phyloP scores from a whole-genome alignment of 2,329 filamentous ascomycete genomes.

The Alternaria gansuensis region DNA sequence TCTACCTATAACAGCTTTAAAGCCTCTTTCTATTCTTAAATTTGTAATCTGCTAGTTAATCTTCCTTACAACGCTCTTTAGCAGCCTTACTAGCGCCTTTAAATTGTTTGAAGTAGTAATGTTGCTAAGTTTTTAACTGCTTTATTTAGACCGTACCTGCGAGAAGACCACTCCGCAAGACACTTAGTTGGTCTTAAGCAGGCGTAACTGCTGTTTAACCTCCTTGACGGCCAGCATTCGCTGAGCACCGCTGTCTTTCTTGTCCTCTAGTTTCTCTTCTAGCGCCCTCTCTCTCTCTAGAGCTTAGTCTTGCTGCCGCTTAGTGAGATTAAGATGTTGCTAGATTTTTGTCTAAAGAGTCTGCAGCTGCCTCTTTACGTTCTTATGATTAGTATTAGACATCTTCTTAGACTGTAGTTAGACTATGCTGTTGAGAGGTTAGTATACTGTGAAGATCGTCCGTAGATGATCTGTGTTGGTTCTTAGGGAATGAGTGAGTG shows the following conservation, averaged over 20 bases:
- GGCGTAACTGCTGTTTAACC: constrained; percentile 19
- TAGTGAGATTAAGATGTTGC: constrained; percentile 19
- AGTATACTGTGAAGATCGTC: too few relatives aligned
- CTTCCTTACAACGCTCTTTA: constrained; percentile 22
- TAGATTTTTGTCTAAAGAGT: constrained; percentile 23
- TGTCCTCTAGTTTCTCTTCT: constrained; percentile 18
- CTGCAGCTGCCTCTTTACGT: constrained; percentile 12
- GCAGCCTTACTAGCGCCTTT: constrained; percentile 8
- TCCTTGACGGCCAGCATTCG: constrained; percentile 22
- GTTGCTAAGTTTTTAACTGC: constrained; percentile 19
- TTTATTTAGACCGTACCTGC: constrained; percentile 20
- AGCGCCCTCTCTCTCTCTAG: constrained; percentile 13
- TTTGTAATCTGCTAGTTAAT: constrained; percentile 25
- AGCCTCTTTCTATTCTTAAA: too few relatives aligned
- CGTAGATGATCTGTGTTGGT: too few relatives aligned
- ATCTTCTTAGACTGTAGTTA: constrained; percentile 17
- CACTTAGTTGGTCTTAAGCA: constrained; percentile 20
- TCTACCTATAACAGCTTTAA: too few relatives aligned
- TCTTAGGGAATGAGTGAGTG: too few relatives aligned
- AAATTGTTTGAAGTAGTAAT: constrained; percentile 21
- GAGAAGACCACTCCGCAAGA: constrained; percentile 24
- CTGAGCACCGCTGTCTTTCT: constrained; percentile 20
- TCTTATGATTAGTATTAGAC: constrained; percentile 6
- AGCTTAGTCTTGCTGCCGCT: constrained; percentile 16
- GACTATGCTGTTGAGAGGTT: too few relatives aligned